Percentiles rank a stretch among this genome's conserved stretches.
phyloP scores from a whole-genome alignment of 306 rosid species.

The Delonix regia region DNA sequence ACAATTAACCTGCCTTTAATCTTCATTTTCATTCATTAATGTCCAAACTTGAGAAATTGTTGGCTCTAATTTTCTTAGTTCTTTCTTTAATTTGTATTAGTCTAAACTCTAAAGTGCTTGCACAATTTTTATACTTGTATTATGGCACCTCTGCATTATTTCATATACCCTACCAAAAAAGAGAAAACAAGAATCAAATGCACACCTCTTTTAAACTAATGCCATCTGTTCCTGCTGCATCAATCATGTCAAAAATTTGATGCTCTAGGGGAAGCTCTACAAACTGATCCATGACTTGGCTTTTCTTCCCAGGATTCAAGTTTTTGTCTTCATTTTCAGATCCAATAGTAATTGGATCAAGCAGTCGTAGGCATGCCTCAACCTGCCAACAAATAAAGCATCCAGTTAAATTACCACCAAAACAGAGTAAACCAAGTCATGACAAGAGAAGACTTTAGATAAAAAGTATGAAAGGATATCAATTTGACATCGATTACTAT shows the following conservation, averaged over 20 bases:
- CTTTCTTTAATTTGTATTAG: not conserved
- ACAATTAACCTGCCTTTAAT: not conserved
- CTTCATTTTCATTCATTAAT: not conserved
- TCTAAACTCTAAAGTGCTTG: not conserved
- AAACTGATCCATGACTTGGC: conserved; percentile 52
- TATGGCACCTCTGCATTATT: conserved; percentile 17
- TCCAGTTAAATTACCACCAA: conserved; percentile 6
- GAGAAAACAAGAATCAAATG: conserved; percentile 35
- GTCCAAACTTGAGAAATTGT: conserved; percentile 8
- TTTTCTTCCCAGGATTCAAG: conserved; percentile 48
- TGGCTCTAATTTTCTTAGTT: not conserved
- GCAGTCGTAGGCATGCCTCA: conserved; percentile 56
- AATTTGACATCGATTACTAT: not conserved
- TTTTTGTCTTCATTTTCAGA: conserved; percentile 42
- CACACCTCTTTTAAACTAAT: conserved; percentile 62
- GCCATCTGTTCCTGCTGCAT: conserved; percentile 62
- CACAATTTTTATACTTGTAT: not conserved
- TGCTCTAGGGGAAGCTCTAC: conserved; percentile 65
- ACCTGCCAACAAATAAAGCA: conserved; percentile 39
- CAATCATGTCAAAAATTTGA: conserved; percentile 65
- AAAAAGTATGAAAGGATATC: not conserved
- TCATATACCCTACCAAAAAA: conserved; percentile 17
- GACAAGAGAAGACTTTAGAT: not conserved
- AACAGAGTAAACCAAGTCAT: conserved; percentile 10
- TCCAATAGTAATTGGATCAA: conserved; percentile 37